Base-by-base conservation (phyloP, 2,329 filamentous ascomycete genomes). In the Aspergillus sp. region DNA sequence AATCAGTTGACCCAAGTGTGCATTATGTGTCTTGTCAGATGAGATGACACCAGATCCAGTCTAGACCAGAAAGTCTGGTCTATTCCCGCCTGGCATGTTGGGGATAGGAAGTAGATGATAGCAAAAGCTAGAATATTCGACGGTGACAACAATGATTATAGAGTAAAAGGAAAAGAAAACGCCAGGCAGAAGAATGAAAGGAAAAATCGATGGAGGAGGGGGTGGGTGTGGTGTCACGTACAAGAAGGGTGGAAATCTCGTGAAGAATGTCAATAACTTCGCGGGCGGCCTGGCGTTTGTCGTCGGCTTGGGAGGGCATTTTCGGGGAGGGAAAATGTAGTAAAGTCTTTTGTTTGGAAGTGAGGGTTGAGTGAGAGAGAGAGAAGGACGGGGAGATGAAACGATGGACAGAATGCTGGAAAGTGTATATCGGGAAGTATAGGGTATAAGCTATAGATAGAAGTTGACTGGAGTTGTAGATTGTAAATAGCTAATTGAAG, bases 191-290 rank as follows among this genome's bases (percentile, higher is more conserved):
- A 50, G 48, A 48, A 54, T 39, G 32, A 45, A 21, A 17, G 13
- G 10, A 19, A 15, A 15, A 55, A 52, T 23, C 12, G 25, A 38
- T 21, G 17, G 21, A 23, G 5, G 36, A 19, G 43, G 51, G n/a
- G 21, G 5, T 5, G 25, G 25, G 25, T 8, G 25, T 28, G 25
- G 25, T 54, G 32, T 36, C 36, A 66, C 72, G 50, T 70, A 82
- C 80, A 50, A 82, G 72, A 28, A 82, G 71, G 8, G 73, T 75
- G 32, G 80, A 81, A 38, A 82, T 82, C 65, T 82, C 80, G 60
- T 81, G 76, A 57, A 82, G 77, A 57, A 82, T 81, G 66, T 82
- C 80, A 56, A 82, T 80, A 50, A 82, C 79, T 69, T 82, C 80
- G 48, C 79, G 76, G 48, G 80, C 80, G 19, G 80, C 80, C 72